Percentiles rank a stretch among this genome's conserved stretches.
These are phyloP conservation scores for Colletotrichum tamarilloi DNA, from an alignment of 2,329 filamentous ascomycete species.

Conservation along the genomic window DNA sequence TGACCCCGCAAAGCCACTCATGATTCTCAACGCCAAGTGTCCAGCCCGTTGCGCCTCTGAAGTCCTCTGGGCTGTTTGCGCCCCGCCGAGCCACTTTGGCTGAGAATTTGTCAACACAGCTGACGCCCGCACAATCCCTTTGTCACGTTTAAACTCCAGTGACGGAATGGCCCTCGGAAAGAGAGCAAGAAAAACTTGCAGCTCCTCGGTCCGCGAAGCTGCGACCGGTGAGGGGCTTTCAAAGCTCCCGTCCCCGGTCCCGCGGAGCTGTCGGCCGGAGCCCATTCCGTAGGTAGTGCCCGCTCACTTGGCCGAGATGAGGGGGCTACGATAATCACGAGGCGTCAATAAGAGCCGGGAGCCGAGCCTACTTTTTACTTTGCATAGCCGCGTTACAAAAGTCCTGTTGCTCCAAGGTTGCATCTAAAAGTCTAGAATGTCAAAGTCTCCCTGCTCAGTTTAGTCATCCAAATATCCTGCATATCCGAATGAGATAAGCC, in stretches of 20 bases:
- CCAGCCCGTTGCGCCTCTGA: slow-evolving; percentile 1
- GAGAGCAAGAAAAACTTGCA: too few relatives aligned
- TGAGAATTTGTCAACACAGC: background rate
- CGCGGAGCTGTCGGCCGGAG: background rate
- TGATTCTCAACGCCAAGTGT: slow-evolving; percentile 29
- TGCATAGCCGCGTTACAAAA: background rate
- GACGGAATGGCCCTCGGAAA: background rate
- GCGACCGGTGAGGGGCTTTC: background rate
- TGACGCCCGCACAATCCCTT: background rate
- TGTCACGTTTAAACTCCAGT: background rate
- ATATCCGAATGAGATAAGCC: background rate
- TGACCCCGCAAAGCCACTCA: slow-evolving; percentile 29
- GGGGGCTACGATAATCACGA: background rate
- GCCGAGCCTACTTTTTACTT: background rate
- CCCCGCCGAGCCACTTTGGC: background rate
- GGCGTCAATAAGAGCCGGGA: background rate
- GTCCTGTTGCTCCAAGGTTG: background rate
- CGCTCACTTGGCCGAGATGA: background rate
- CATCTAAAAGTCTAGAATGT: background rate
- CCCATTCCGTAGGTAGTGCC: background rate
- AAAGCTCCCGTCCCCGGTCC: background rate
- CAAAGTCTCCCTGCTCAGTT: background rate
- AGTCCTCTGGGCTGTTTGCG: background rate
- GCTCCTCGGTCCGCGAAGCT: background rate
- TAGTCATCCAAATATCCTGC: background rate